A percentile compares a stretch with the other conserved stretches of the same genome.
These are phyloP conservation scores for Neoboletus brunneissimus DNA, from an alignment of 768 basidiomycete species.

Conservation along the genomic window DNA sequence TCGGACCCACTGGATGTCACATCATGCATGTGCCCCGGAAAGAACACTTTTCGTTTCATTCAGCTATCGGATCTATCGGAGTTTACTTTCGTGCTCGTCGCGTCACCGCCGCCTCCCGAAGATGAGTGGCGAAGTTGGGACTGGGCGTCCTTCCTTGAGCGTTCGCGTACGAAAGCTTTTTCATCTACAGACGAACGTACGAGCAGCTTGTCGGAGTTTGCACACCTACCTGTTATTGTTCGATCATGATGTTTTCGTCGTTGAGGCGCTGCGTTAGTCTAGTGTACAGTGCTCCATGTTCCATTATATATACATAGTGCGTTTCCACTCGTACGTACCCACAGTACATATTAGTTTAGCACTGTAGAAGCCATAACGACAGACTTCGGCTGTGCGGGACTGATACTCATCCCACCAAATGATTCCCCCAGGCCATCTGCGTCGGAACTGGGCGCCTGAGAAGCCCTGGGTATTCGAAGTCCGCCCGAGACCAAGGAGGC, in stretches of 20 bases:
- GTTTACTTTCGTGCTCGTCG: slow-evolving; percentile 45
- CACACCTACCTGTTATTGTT: slow-evolving; percentile 14
- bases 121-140: slow-evolving; percentile 23
- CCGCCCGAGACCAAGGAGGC: slow-evolving; percentile 5
- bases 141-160: slow-evolving; percentile 20
- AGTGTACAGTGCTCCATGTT: neutral
- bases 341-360: neutral
- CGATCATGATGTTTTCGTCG: slow-evolving; percentile 13
- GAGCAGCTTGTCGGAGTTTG: slow-evolving; percentile 17
- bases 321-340: neutral
- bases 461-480: slow-evolving; percentile 22
- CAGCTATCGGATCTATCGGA: slow-evolving; percentile 44
- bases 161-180: neutral
- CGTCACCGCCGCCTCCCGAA: slow-evolving; percentile 26
- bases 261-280: too few relatives aligned
- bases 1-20: slow-evolving; percentile 41
- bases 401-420: slow-evolving; percentile 83
- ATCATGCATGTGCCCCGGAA: slow-evolving; percentile 39
- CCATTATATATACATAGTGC: neutral
- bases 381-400: slow-evolving; percentile 46
- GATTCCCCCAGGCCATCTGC: slow-evolving; percentile 61
- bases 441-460: slow-evolving; percentile 29
- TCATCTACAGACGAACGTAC: neutral
- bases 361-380: slow-evolving; percentile 9
- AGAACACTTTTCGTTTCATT: slow-evolving; percentile 49